These are phyloP conservation scores for Paramecium sonneborni DNA, from an alignment of 73 alveolate genomes.

Conservation along the genomic window DNA sequence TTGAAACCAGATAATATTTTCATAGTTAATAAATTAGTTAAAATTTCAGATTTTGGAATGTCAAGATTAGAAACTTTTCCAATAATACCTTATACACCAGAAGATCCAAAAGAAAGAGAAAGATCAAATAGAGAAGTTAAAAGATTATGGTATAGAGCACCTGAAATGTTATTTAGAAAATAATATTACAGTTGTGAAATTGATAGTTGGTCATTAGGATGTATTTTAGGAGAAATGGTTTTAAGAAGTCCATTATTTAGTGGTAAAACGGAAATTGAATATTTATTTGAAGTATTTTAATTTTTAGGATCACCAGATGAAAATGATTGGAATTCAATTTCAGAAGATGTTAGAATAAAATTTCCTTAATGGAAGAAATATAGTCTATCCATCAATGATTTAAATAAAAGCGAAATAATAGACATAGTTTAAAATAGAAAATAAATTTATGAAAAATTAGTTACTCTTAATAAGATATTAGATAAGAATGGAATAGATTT, in stretches of 20 bases:
- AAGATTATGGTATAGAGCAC: conserved; percentile 97
- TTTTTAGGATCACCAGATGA: conserved; percentile 77
- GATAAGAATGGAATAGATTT: conserved; percentile 82
- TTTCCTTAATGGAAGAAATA: conserved; percentile 81
- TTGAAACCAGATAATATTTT: conserved; percentile 37
- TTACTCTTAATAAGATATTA: conserved; percentile 66
- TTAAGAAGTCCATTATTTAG: conserved; percentile 88
- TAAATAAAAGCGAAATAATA: conserved; percentile 51
- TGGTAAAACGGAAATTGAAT: conserved; percentile 89
- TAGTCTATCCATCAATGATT: conserved; percentile 61
- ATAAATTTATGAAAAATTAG: conserved; percentile 54
- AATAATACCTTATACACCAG: conserved; percentile 93
- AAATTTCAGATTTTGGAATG: conserved; percentile 94
- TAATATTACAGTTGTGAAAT: conserved; percentile 88
- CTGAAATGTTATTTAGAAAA: conserved; percentile 91
- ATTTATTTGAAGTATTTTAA: conserved; percentile 81
- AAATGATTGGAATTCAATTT: conserved; percentile 58
- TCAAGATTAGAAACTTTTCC: conserved; percentile 89
- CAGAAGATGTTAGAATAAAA: conserved; percentile 57
- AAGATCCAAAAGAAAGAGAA: conserved; percentile 97
- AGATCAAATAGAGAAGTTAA: conserved; percentile 97
- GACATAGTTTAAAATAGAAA: conserved; percentile 73
- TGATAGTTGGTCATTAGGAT: conserved; percentile 96
- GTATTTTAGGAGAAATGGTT: conserved; percentile 91
- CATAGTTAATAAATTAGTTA: conserved; percentile 55